Evolutionary conservation across 192 early-diverging fungal species (phyloP).

Genomic region (Backusella macrospora): DNA sequence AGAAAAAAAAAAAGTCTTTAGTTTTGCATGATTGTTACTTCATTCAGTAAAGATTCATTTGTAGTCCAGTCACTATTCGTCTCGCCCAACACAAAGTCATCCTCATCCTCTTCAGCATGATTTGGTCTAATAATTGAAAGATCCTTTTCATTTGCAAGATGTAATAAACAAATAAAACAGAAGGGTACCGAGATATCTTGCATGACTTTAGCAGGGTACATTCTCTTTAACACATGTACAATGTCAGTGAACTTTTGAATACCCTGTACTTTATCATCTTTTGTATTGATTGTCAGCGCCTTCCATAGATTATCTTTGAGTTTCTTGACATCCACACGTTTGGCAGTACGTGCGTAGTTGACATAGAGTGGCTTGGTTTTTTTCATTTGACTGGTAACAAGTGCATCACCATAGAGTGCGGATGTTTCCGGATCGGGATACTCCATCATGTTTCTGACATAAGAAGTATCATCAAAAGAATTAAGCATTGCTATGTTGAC

Average conservation of each 20-base stretch:
- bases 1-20: background rate
- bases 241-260: slow-evolving; percentile 76
- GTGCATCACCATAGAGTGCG: slow-evolving; percentile 38
- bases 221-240: slow-evolving; percentile 67
- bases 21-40: slow-evolving; percentile 35
- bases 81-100: slow-evolving; percentile 34
- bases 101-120: slow-evolving; percentile 4
- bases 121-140: slow-evolving; percentile 44
- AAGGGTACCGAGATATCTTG: slow-evolving; percentile 95
- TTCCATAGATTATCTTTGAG: slow-evolving; percentile 98
- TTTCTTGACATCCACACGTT: slow-evolving; percentile 92
- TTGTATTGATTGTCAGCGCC: slow-evolving; percentile 48
- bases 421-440: slow-evolving; percentile 43
- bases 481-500: slow-evolving; percentile 18
- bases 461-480: slow-evolving; percentile 41
- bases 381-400: slow-evolving; percentile 47
- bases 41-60: slow-evolving; percentile 25
- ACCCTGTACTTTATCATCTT: slow-evolving; percentile 44
- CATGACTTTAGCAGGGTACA: slow-evolving; percentile 79
- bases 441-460: slow-evolving; percentile 41
- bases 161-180: slow-evolving; percentile 96
- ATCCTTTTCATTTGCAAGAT: slow-evolving; percentile 94
- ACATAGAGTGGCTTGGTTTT: slow-evolving; percentile 68
- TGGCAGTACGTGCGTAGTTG: slow-evolving; percentile 86
- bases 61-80: slow-evolving; percentile 9